Evolutionary conservation across 1,284 basidiomycete species (phyloP), one percentile per base, ranked within the genome.

Genomic region (Ganoderma resinaceum): DNA sequence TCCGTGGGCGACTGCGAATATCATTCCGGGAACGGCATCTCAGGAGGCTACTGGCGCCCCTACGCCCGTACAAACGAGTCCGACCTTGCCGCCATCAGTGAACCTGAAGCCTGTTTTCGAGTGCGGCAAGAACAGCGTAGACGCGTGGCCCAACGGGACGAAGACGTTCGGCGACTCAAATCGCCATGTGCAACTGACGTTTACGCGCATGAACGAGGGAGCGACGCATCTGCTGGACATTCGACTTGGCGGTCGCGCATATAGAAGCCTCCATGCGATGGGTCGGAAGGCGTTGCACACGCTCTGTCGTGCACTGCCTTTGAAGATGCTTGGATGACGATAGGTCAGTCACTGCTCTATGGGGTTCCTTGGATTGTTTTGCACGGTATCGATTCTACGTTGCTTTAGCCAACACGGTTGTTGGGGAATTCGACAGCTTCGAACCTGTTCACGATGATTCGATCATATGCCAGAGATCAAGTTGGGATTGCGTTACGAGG

Each of bases 141-240:
- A 12, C 31, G 14, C 52, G 3, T 72, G 71, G 71, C n/a, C 59
- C 1, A 59, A 72, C 52, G 66, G 65, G 8, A 66, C 65, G 46
- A 42, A 62, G 18, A 49, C 60, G 2, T 70, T 72, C 23, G 68
- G 68, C 11, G 68, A 72, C 66, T 23, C 64, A 33, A 55, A 31
- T 33, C 42, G 71, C 18, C 68, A 42, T 23, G 58, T 72, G 9
- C 71, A 72, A 63, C 65, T 72, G 26, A 72, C 71, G 31, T 72
- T 72, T 37, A 70, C 66, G 16, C 68, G 68, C 20, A 55, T 43
- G 33, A 59, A 63, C 46, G 38, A 29, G 2, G 52, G 60, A 6
- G 61, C 35, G 6, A 58, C 64, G 40, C 66, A 70, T 38, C 55
- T 72, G 7, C 62, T 72, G 1, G 71, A 72, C 26, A 62, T 72